These are phyloP conservation scores for Fomitopsis palustris DNA, from an alignment of 1,284 basidiomycete genomes.

Conservation along the genomic window DNA sequence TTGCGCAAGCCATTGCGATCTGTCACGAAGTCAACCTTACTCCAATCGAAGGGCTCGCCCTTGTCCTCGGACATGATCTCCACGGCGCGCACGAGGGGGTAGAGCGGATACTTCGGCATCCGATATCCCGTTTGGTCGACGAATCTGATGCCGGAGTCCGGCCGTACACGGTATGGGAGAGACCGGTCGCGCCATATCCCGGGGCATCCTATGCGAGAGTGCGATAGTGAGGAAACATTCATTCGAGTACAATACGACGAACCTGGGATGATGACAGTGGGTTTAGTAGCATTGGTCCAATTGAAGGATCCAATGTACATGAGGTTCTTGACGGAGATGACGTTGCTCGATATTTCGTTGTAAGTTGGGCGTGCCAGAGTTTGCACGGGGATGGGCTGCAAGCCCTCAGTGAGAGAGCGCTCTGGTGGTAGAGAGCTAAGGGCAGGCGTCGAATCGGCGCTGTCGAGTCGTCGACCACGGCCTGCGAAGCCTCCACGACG, in stretches of 20 bases:
- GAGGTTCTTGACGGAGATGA: constrained; percentile 26
- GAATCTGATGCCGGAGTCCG: constrained; percentile 41
- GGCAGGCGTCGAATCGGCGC: background rate
- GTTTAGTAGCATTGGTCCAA: constrained; percentile 40
- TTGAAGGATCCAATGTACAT: constrained; percentile 53
- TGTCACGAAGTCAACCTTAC: constrained; percentile 48
- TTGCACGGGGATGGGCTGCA: background rate
- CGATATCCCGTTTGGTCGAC: constrained; percentile 50
- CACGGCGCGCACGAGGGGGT: constrained; percentile 49
- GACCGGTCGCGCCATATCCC: constrained; percentile 43
- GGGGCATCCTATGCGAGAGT: constrained; percentile 44
- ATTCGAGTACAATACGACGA: constrained; percentile 4
- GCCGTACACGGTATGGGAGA: constrained; percentile 43
- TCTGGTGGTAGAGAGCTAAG: constrained; percentile 6
- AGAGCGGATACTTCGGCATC: constrained; percentile 36
- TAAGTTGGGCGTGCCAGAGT: constrained; percentile 6
- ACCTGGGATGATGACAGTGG: constrained; percentile 60
- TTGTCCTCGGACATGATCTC: constrained; percentile 35
- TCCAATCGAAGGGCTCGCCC: constrained; percentile 39
- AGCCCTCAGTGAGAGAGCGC: constrained; percentile 12
- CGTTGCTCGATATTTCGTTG: background rate
- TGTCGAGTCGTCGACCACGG: background rate
- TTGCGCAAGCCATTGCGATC: constrained; percentile 58
- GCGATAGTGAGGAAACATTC: constrained; percentile 37
- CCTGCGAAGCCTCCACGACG: background rate